These are phyloP conservation scores for Paulownia fortunei DNA, from an alignment of 257 asterid species.

Conservation along the genomic window DNA sequence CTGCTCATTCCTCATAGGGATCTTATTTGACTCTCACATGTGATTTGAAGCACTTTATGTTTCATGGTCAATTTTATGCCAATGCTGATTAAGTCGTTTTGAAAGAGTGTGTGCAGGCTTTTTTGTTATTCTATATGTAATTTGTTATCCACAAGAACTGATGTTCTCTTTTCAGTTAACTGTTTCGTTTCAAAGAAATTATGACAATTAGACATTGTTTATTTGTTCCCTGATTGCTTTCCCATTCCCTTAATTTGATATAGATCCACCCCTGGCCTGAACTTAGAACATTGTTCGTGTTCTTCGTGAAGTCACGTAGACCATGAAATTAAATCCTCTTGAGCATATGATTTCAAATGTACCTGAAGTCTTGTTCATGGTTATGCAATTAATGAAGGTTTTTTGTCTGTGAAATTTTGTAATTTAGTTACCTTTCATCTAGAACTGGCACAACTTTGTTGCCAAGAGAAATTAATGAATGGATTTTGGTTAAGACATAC, in stretches of 20 bases:
- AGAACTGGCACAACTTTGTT: not conserved
- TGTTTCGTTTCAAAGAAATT: not conserved
- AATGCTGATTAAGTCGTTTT: not conserved
- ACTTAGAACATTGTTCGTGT: not conserved
- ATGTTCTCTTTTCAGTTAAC: no score
- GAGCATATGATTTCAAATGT: not conserved
- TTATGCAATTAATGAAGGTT: not conserved
- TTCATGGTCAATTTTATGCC: not conserved
- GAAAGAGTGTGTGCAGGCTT: not conserved
- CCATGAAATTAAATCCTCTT: not conserved
- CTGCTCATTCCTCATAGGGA: not conserved
- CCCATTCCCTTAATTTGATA: no score
- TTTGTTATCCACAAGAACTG: not conserved
- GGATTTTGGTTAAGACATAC: not conserved
- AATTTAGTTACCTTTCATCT: not conserved
- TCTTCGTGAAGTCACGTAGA: not conserved
- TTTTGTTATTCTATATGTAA: not conserved
- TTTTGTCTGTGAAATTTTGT: not conserved
- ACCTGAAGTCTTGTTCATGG: not conserved
- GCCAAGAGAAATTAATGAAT: slow-evolving; percentile 1
- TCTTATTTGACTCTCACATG: not conserved
- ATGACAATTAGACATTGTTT: not conserved
- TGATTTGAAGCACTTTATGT: not conserved
- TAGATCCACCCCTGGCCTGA: not conserved
- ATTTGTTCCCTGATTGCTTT: slow-evolving; percentile 6